Base-by-base conservation (phyloP, 179 eudicot species). In the Spergularia azorica region DNA sequence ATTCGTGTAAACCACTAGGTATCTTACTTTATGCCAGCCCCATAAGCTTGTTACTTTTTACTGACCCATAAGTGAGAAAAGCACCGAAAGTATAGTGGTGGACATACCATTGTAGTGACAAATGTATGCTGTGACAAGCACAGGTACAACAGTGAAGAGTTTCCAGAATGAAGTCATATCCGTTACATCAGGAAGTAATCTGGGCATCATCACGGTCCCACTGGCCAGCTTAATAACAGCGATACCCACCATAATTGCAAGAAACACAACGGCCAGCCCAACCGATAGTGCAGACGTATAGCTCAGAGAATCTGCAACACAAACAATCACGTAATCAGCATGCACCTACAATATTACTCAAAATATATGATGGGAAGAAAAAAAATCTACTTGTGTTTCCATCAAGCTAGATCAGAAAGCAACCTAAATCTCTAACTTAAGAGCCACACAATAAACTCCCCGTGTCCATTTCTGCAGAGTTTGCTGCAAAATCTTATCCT, bases 51-150 rank as follows among this genome's bases (percentile, higher is more conserved):
- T 39, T 9, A 64, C 69, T 41, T 21, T 7, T 20, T 61, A 20
- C 63, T 18, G 20, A 61, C 39, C 21, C 20, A 11, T 46, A 67
- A 55, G 62, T 26, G 32, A 26, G 32, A 54, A 43, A 73, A n/a
- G n/a, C 67, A 59, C 41, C 58, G 58, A 58, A 64, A 38, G 48
- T 32, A 59, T 16, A 77, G 41, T 54, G 52, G 15, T 43, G 17
- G 73, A 66, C 86, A 11, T 89, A 90, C 94, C 92, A 73, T 89
- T 90, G 88, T 79, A 89, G 82, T 90, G 94, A 78, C 92, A 90
- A 41, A 89, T 84, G 69, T 80, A 90, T 9, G 94, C 89, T 14
- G 92, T 90, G 59, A 89, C 94, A 75, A 90, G 86, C 76, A 90
- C 92, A 64, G 94, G 94, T 54, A 90, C 88, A 9, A 80, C 90